Evolutionary conservation across 495 filamentous ascomycete species (phyloP), one percentile per base, ranked within the genome.

Genomic region (Durotheca rogersii): DNA sequence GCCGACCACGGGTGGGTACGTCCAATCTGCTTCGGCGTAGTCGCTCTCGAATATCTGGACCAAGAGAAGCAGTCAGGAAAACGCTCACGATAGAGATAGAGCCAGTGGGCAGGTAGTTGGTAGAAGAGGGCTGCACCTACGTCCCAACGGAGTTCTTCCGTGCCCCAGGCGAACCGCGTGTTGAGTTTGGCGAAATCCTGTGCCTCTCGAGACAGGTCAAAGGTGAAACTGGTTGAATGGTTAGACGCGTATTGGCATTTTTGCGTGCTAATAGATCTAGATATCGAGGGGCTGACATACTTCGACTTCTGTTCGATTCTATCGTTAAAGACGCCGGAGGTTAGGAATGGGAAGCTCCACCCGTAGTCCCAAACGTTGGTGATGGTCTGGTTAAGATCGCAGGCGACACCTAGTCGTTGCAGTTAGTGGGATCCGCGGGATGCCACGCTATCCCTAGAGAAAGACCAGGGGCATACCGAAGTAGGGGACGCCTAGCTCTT

Each of bases 71-170:
- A 40, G 11, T 15, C 5, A 19, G 16, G 6, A 2, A n/a, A 2
- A 29, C 12, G 17, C n/a, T n/a, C n/a, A n/a, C n/a, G n/a, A n/a
- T n/a, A n/a, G n/a, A n/a, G n/a, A n/a, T n/a, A n/a, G n/a, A n/a
- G n/a, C n/a, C n/a, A n/a, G n/a, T n/a, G n/a, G n/a, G n/a, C n/a
- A n/a, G n/a, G 17, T 0, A 38, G 17, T 2, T 30, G 36, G 7
- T 15, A 29, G n/a, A 15, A 7, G 14, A 11, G 3, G 9, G 15
- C 7, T 4, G 27, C 23, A 57, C 53, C 46, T 20, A 51, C 53
- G 50, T 70, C 67, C 60, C 62, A 65, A 3, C 67, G 59, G n/a
- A 68, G 32, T 43, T 68, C 62, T 6, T 51, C 46, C 4, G 58
- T 60, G 18, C 65, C 67, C 47, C 56, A 68, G 25, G 55, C 47